phyloP scores from a whole-genome alignment of 2,329 filamentous ascomycete species.

The Aspergillus luchuensis region DNA sequence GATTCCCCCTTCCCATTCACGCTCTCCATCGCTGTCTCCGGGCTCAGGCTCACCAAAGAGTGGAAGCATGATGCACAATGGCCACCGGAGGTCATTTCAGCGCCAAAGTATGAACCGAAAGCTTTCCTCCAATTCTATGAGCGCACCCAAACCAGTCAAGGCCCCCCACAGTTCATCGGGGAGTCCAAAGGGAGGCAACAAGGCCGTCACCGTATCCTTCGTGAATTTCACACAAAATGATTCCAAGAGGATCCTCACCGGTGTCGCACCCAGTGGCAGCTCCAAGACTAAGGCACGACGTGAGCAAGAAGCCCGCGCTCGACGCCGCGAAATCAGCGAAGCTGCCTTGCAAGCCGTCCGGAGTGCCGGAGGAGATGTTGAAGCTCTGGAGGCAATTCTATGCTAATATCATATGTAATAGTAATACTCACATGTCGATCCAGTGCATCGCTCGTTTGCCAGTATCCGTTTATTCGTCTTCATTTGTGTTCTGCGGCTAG shows the following conservation, averaged over 20 bases:
- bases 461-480: constrained; percentile 5
- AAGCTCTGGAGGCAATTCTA: constrained; percentile 45
- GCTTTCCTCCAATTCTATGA: constrained; percentile 40
- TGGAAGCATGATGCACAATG: constrained; percentile 28
- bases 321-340: constrained; percentile 55
- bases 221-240: constrained; percentile 90
- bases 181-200: constrained; percentile 36
- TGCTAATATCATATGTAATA: constrained; percentile 29
- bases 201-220: constrained; percentile 63
- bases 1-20: constrained; percentile 28
- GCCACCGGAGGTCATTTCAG: constrained; percentile 31
- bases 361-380: constrained; percentile 49
- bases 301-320: constrained; percentile 83
- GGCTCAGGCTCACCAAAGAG: constrained; percentile 35
- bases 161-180: constrained; percentile 29
- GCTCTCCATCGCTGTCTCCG: constrained; percentile 44
- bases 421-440: constrained; percentile 11
- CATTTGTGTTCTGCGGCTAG: constrained; percentile 1
- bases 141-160: constrained; percentile 35
- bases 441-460: constrained; percentile 14
- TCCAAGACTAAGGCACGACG: constrained; percentile 92
- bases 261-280: constrained; percentile 87
- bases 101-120: constrained; percentile 46
- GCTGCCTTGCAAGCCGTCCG: constrained; percentile 47
- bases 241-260: constrained; percentile 75